Percentiles rank a stretch among this genome's conserved stretches.
phyloP scores from a whole-genome alignment of 495 filamentous ascomycete species.

The Neurospora sp. region DNA sequence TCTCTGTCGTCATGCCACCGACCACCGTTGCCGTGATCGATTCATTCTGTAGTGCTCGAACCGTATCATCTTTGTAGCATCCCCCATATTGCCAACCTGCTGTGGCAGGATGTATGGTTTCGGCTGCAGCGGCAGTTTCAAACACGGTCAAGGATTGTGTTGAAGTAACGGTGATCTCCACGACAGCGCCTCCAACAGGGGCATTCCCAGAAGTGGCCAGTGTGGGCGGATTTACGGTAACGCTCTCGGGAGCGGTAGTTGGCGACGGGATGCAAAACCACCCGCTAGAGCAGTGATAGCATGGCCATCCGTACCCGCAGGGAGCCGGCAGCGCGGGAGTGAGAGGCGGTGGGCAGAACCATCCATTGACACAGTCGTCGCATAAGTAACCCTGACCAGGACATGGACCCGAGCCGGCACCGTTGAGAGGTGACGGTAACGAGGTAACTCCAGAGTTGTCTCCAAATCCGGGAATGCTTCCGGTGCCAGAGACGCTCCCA shows the following conservation, averaged over 20 bases:
- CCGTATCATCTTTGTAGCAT: slow-evolving; percentile 43
- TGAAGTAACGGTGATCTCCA: not conserved
- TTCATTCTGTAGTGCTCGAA: slow-evolving; percentile 37
- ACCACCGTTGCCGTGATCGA: slow-evolving; percentile 18
- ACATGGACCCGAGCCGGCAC: slow-evolving; percentile 18
- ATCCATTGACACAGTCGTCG: slow-evolving; percentile 29
- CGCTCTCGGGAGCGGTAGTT: slow-evolving; percentile 8
- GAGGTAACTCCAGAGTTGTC: not conserved
- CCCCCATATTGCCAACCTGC: slow-evolving; percentile 46
- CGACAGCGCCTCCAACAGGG: not conserved
- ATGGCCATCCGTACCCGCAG: slow-evolving; percentile 33
- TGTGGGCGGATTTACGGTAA: not conserved
- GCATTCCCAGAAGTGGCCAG: not conserved
- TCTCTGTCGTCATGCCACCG: slow-evolving; percentile 37
- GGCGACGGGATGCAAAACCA: slow-evolving; percentile 30
- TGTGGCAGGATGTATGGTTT: slow-evolving; percentile 11
- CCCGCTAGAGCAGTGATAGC: slow-evolving; percentile 26
- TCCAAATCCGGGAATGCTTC: not conserved
- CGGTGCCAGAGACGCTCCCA: not conserved
- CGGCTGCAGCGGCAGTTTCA: slow-evolving; percentile 5
- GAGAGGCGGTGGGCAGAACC: slow-evolving; percentile 33
- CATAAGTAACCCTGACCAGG: slow-evolving; percentile 31
- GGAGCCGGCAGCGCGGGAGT: slow-evolving; percentile 32
- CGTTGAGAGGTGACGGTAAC: not conserved
- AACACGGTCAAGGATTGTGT: not conserved